phyloP scores from a whole-genome alignment of 306 rosid genomes.

The Vigna nakashimae region DNA sequence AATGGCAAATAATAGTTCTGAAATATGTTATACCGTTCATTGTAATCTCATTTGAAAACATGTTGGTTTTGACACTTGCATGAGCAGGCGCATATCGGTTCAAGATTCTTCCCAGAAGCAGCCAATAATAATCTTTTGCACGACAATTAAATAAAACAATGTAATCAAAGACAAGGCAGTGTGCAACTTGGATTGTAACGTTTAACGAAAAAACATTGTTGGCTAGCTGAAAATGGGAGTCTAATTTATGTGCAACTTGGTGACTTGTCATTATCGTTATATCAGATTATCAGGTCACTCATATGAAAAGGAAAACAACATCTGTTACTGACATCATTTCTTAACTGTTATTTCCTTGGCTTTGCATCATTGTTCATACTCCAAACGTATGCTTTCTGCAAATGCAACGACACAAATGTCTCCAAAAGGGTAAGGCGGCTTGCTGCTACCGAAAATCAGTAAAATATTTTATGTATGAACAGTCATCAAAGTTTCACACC shows the following conservation, averaged over 20 bases:
- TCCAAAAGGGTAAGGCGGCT: slow-evolving; percentile 8
- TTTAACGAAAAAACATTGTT: not conserved
- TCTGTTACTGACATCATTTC: slow-evolving; percentile 27
- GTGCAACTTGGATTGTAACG: slow-evolving; percentile 3
- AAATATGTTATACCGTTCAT: too few relatives aligned
- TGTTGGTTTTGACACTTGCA: not conserved
- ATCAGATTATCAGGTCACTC: not conserved
- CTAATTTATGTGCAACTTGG: slow-evolving; percentile 20
- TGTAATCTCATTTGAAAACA: too few relatives aligned
- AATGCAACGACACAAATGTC: not conserved
- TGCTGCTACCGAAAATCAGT: not conserved
- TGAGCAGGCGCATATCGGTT: not conserved
- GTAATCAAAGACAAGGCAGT: not conserved
- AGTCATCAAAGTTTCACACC: too few relatives aligned
- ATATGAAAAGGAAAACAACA: slow-evolving; percentile 25
- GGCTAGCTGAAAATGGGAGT: not conserved
- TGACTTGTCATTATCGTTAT: slow-evolving; percentile 9
- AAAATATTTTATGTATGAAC: not conserved
- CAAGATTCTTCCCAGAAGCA: slow-evolving; percentile 14
- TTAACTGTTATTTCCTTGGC: not conserved
- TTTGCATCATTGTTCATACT: slow-evolving; percentile 1
- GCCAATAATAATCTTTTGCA: not conserved
- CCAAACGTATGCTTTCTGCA: not conserved
- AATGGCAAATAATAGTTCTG: too few relatives aligned
- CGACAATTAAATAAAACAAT: not conserved